Evolutionary conservation across 805 yeast genomes (phyloP), one percentile per base, ranked within the genome.

Genomic region (Brettanomyces naardenensis): DNA sequence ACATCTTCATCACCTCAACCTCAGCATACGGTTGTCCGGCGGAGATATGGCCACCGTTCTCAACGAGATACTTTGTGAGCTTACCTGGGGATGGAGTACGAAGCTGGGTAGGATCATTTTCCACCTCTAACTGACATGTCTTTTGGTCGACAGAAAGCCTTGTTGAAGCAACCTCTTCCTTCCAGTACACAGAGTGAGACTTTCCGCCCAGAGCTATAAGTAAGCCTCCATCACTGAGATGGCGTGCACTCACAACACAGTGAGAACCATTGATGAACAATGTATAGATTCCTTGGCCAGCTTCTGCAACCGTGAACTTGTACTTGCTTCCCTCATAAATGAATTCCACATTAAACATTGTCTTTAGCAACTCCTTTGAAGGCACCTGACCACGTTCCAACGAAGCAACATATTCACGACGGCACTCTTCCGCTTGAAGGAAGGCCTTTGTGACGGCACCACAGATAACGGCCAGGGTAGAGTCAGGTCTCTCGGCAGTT

Each of bases 21-120:
- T 92, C 98, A 30, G 98, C 98, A 56, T 77, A 94, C 33, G 97
- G 80, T 65, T 90, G 95, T 44, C 97, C 97, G 43, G 92, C 78
- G 37, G 63, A 65, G 51, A 92, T 75, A 55, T 90, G 97, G 46
- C 90, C 98, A 49, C 98, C 98, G 51, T 80, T 82, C 57, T 94
- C 97, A 44, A 92, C 95, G 49, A 92, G 69, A 59, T 79, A 92
- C 59, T 86, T 86, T 44, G 90, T 95, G 49, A 92, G 73, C 66
- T 92, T 92, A 71, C 99, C 99, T 38, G 98, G 99, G 21, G 98
- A 92, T 32, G 98, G 98, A 26, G 98, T 87, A 68, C 97, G 80
- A 58, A 94, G 72, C 69, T 92, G 97, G 31, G 99, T 94, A 47
- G 99, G 99, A 59, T 92, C 99, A 55, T 87, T 90, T 68, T 92